Base-by-base conservation (phyloP, 805 yeast genomes). In the Candida yuanshanica region DNA sequence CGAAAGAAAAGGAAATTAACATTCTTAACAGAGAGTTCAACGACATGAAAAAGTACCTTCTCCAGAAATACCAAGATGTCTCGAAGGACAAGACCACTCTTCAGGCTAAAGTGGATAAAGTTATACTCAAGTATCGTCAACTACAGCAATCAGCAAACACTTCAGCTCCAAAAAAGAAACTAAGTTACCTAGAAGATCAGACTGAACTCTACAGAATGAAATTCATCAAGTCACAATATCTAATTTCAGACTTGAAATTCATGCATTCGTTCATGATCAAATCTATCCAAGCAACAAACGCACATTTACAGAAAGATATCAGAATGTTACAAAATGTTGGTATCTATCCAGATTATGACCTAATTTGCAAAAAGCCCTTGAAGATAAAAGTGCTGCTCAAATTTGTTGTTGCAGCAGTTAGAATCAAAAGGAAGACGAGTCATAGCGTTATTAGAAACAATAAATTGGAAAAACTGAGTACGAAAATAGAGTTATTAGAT, bases 191-290 rank as follows among this genome's bases (percentile, higher is more conserved):
- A 25, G 65, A 66, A 35, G 62, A 63, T 36, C 75, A 75, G 52
- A 58, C 67, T 45, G 68, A 68, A 25, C 65, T 71, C 41, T 72
- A 68, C 55, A 68, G 62, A 48, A 69, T 77, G 39, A 73, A 69
- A 49, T 59, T 74, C 36, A 67, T 68, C 35, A 78, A 76, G 42
- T 55, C 68, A 39, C 61, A 65, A 37, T 60, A 63, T 33, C 44
- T 51, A 33, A 54, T 58, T 18, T 52, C 59, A 9, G 72, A 67
- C 46, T 56, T 68, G 43, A 60, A 52, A 44, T 68, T 59, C 46
- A 54, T 58, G 46, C 54, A 62, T 38, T 48, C 56, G 7, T 66
- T 62, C 43, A 52, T 64, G 50, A 44, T 51, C 33, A 47, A 49
- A 35, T 56, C 65, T 20, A 47, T 64, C 23, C 52, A 52, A 25